A percentile compares a stretch with the other conserved stretches of the same genome.
Conservation (phyloP, 2,329 filamentous ascomycete species). For the Phyllosticta capitalensis region DNA sequence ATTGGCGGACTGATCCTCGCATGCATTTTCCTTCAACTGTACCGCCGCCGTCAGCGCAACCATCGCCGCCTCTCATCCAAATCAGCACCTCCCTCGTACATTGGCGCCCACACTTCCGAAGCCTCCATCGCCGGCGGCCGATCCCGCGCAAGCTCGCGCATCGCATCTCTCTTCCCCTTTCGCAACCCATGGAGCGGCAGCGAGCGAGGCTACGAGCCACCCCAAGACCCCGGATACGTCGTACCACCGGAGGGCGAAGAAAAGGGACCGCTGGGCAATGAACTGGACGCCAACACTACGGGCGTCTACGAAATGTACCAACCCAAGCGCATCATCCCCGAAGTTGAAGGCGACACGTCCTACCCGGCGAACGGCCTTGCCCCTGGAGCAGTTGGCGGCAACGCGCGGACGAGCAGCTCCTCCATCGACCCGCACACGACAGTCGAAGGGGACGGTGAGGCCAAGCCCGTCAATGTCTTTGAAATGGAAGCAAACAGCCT, state of each 20-base stretch:
- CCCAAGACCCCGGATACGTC: neutral
- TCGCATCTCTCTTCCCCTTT: conserved; percentile 5
- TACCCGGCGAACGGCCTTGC: neutral
- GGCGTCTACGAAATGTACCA: conserved; percentile 9
- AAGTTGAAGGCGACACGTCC: conserved; percentile 5
- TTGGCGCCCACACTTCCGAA: neutral
- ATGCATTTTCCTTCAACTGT: conserved; percentile 21
- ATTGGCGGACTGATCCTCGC: conserved; percentile 15
- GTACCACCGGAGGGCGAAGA: neutral
- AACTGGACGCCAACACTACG: neutral
- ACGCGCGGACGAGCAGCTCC: neutral
- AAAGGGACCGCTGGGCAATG: neutral
- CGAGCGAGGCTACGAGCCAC: neutral
- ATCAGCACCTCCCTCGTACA: neutral
- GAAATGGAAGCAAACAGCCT: neutral
- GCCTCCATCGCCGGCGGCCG: neutral
- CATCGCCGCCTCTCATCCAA: neutral
- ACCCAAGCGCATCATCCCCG: neutral
- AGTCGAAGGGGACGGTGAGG: neutral
- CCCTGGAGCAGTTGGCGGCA: neutral
- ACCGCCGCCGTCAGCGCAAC: neutral
- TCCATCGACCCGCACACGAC: neutral
- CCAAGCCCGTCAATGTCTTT: neutral
- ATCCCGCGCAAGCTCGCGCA: neutral
- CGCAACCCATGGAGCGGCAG: neutral